A percentile compares a stretch with the other conserved stretches of the same genome.
Conservation (phyloP, 1,284 basidiomycete genomes). For the Sparassis latifolia region DNA sequence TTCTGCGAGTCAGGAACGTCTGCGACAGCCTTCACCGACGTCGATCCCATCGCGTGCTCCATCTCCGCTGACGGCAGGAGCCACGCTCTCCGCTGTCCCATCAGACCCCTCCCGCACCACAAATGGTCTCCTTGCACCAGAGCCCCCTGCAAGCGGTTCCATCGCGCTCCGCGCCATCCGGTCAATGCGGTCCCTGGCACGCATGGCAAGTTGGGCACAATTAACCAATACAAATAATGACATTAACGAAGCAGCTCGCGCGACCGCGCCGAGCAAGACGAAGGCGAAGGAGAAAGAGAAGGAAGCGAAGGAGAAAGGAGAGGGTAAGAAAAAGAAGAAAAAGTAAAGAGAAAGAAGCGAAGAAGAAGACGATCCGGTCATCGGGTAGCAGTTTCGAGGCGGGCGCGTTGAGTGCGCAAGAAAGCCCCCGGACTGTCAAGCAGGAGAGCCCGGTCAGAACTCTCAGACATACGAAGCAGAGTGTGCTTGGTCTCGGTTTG, state of each 20-base stretch:
- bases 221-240: constrained; percentile 23
- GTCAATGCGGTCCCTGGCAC: constrained; percentile 62
- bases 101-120: neutral
- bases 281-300: constrained; percentile 23
- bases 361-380: constrained; percentile 29
- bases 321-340: constrained; percentile 25
- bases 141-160: constrained; percentile 35
- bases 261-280: constrained; percentile 4
- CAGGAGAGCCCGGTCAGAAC: constrained; percentile 17
- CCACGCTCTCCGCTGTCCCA: neutral
- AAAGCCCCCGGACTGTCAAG: constrained; percentile 17
- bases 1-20: constrained; percentile 10
- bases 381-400: constrained; percentile 63
- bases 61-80: constrained; percentile 4
- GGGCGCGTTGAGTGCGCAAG: constrained; percentile 42
- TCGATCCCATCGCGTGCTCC: constrained; percentile 7
- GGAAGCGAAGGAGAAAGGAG: constrained; percentile 11
- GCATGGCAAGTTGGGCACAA: constrained; percentile 65
- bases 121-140: constrained; percentile 30
- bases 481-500: constrained; percentile 44
- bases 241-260: constrained; percentile 6
- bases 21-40: constrained; percentile 3
- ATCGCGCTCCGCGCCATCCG: constrained; percentile 73
- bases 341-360: constrained; percentile 24
- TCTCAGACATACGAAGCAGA: constrained; percentile 48